Evolutionary conservation across 371 early-diverging fungal species (phyloP), one percentile per base, ranked within the genome.

Genomic region (Funneliformis caledonium): DNA sequence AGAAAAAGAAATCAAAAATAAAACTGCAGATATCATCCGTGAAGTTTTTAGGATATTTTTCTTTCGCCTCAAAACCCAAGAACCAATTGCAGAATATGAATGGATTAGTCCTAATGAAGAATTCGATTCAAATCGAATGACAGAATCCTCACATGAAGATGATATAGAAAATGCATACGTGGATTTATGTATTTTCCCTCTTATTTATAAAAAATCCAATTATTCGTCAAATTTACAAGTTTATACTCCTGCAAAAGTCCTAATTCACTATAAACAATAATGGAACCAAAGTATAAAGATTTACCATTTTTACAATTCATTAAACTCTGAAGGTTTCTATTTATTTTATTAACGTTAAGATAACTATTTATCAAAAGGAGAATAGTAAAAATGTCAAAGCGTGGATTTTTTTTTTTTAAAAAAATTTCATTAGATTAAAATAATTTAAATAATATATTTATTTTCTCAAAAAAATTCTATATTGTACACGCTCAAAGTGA

Each of bases 31-130:
- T 26, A 62, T 77, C 22, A 50, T 77, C 50, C 50, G 74, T 19
- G 74, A 74, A n/a, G 31, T 74, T 33, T 0, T 76, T 8, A 60
- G 47, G 26, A 61, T 76, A 43, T 76, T 76, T 50, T 47, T 26
- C 31, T 76, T 76, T 43, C 16, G 77, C 7, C 31, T 76, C 12
- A 60, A 45, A 64, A 47, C 50, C 7, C 77, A 76, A 64, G 60
- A 60, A 62, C 77, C 77, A 64, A 47, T 26, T 12, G 52, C 64
- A 26, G 8, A 33, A 47, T 60, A 16, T 9, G 62, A 14, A 47
- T 76, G 47, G 47, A 22, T 76, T 64, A n/a, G 62, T 22, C 37
- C 11, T 45, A 64, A 64, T 26, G 64, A 61, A 7, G 42, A 76
- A 45, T 9, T 76, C 26, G 65, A 76, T 45, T 19, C 74, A 52